Evolutionary conservation across 371 early-diverging fungal genomes (phyloP), one percentile per base, ranked within the genome.

Genomic region (Mucor saturninus): DNA sequence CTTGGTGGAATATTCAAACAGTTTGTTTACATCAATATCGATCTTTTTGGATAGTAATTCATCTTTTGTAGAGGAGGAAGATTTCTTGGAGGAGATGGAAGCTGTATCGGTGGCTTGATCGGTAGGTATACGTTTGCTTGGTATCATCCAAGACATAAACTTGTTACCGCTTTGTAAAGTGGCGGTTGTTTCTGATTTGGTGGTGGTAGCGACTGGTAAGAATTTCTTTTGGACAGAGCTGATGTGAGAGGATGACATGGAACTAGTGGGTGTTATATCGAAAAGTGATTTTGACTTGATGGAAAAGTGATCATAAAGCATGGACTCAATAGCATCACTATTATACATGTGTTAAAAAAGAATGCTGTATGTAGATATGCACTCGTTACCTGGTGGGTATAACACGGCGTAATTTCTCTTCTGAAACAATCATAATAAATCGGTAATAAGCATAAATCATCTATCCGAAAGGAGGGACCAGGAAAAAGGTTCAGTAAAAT

Each of bases 361-460:
- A 21, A 21, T 21, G 21, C 21, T 21, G 21, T 21, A 21, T 21
- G 0, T 21, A 21, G 21, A 21, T 21, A 21, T 21, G 21, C 21
- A 21, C 21, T 21, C 21, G 21, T 57, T 75, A 83, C 83, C 85
- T 86, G 49, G 84, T 80, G 8, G 84, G 84, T 62, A 88, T 85
- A 56, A 80, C 61, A 58, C 83, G 72, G 28, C 78, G 78, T 75
- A 88, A 80, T 8, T 77, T 80, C 14, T 83, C 86, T 63, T 75
- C 78, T 0, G 83, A 81, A 9, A 84, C 84, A 64, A 85, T 81
- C 3, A 65, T 61, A 58, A 83, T 81, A 21, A 88, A 73, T 53
- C 77, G 80, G 3, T 80, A 81, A 57, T 88, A 87, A 0, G 86
- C 80, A 59, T 83, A 86, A 54, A 86, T 80, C 84, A 87, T 86